These are phyloP conservation scores for Boletellus ananas DNA, from an alignment of 768 basidiomycete species.

Conservation along the genomic window DNA sequence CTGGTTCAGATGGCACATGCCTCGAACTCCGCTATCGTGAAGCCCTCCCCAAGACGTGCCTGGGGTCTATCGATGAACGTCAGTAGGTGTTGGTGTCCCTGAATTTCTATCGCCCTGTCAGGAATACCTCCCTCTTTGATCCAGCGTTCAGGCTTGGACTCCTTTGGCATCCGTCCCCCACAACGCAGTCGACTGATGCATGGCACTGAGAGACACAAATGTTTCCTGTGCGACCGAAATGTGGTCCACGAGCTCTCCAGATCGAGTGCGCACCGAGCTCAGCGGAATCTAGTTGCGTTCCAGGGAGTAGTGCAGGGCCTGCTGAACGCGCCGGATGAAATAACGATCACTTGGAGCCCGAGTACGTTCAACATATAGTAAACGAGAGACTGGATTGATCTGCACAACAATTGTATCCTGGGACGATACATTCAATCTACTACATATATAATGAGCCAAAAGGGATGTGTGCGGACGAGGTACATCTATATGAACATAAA, in stretches of 20 bases:
- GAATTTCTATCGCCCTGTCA: conserved; percentile 37
- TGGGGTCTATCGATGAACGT: conserved; percentile 52
- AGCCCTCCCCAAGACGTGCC: conserved; percentile 45
- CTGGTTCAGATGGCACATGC: conserved; percentile 8
- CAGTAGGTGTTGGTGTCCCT: conserved; percentile 48
- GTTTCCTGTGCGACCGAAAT: conserved; percentile 49
- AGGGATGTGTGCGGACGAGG: no score
- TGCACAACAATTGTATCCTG: no score
- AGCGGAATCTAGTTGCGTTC: no score
- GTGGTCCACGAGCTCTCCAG: conserved; percentile 36
- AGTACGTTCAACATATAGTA: no score
- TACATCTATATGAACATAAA: no score
- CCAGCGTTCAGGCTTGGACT: conserved; percentile 65
- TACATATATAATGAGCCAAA: no score
- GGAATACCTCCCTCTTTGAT: conserved; percentile 33
- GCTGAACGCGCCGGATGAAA: no score
- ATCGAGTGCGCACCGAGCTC: conserved; percentile 40
- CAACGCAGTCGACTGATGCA: conserved; percentile 47
- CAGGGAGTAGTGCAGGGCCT: no score
- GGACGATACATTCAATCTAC: no score
- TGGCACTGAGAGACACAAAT: conserved; percentile 37
- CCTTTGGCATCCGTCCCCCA: conserved; percentile 60
- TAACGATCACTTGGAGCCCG: no score
- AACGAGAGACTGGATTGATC: no score
- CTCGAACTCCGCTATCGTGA: conserved; percentile 40